Percentiles rank a stretch among this genome's conserved stretches.
Conservation (phyloP, 2,329 filamentous ascomycete genomes). For the Neoascochyta sp. region DNA sequence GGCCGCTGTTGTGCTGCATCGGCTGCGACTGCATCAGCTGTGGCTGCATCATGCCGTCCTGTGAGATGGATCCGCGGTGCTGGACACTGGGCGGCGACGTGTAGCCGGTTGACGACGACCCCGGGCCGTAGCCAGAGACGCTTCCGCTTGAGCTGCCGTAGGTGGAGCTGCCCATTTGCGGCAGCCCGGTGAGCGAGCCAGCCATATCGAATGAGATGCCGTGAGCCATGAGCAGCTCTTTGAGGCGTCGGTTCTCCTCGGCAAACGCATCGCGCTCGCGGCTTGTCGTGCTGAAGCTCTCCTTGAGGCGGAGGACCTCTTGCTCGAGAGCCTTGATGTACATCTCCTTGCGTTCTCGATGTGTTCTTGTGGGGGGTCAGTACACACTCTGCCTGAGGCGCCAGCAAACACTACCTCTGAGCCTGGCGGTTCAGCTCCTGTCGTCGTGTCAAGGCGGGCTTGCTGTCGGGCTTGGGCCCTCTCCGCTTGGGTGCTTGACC, state of each 20-base stretch:
- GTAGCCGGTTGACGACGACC: conserved; percentile 45
- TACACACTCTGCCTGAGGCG: neutral
- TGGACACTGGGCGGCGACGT: conserved; percentile 44
- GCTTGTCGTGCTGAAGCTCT: conserved; percentile 69
- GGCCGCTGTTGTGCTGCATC: conserved; percentile 36
- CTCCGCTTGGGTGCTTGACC: conserved; percentile 82
- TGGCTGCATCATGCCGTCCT: conserved; percentile 21
- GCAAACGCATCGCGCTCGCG: conserved; percentile 72
- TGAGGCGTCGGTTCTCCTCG: conserved; percentile 77
- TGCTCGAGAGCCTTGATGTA: conserved; percentile 94
- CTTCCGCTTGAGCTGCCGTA: conserved; percentile 53
- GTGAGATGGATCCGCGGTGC: conserved; percentile 29
- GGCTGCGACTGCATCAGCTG: conserved; percentile 12
- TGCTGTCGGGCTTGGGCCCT: conserved; percentile 94
- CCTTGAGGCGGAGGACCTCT: conserved; percentile 83
- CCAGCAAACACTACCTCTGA: conserved; percentile 64
- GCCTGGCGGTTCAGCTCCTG: conserved; percentile 95
- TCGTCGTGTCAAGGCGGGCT: conserved; percentile 83
- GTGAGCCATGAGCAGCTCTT: conserved; percentile 56
- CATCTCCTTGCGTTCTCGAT: conserved; percentile 92
- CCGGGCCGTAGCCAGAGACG: conserved; percentile 58
- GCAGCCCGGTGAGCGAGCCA: conserved; percentile 36
- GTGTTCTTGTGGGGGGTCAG: conserved; percentile 61
- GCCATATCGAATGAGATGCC: conserved; percentile 55
- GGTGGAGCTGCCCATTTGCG: conserved; percentile 33